These are phyloP conservation scores for Geotrichum armillariae DNA, from an alignment of 1,139 yeast species.

Conservation along the genomic window DNA sequence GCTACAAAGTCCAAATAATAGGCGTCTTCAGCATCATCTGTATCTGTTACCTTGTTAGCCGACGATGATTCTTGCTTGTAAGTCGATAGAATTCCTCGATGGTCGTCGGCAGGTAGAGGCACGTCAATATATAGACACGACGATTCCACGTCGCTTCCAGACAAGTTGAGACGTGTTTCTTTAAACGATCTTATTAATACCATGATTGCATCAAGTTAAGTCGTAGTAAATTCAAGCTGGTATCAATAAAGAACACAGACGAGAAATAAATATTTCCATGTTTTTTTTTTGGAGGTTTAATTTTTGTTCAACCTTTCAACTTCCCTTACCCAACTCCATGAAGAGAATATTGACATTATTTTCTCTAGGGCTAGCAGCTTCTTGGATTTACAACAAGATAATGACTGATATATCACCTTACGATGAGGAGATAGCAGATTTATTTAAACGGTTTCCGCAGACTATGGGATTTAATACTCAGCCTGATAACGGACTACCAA, in stretches of 20 bases:
- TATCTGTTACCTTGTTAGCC: slow-evolving; percentile 2
- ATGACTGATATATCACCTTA: not conserved
- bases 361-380: not conserved
- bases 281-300: not conserved
- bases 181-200: slow-evolving; percentile 12
- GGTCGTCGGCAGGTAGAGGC: slow-evolving; percentile 11
- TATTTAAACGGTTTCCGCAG: slow-evolving; percentile 3
- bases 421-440: slow-evolving; percentile 4
- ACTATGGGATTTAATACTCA: not conserved
- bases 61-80: not conserved
- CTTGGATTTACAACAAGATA: not conserved
- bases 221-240: not conserved
- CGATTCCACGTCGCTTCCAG: slow-evolving; percentile 10
- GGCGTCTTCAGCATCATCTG: slow-evolving; percentile 25
- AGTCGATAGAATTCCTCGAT: slow-evolving; percentile 11
- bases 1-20: slow-evolving; percentile 32
- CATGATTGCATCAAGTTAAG: not conserved
- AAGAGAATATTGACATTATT: not conserved
- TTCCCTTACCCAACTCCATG: slow-evolving; percentile 3
- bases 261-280: not conserved
- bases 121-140: slow-evolving; percentile 9
- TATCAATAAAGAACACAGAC: not conserved
- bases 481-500: not conserved
- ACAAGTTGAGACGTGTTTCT: slow-evolving; percentile 14
- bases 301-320: slow-evolving; percentile 1